Evolutionary conservation across 768 basidiomycete species (phyloP).

Genomic region (Chalciporus chontae): DNA sequence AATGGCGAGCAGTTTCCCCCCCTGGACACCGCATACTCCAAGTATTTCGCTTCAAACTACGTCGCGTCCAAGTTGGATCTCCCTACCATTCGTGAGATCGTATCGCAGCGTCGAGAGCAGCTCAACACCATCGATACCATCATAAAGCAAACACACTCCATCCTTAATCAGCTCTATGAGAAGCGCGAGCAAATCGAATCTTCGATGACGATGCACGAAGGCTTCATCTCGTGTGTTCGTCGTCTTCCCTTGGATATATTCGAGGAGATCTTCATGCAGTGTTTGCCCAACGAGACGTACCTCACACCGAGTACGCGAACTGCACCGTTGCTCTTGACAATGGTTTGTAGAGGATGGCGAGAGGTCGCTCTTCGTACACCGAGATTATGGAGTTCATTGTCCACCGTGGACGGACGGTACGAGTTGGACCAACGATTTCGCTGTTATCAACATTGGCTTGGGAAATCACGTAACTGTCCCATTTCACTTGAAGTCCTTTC

Average conservation of each 20-base stretch:
- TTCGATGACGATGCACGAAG: slow-evolving; percentile 9
- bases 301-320: slow-evolving; percentile 13
- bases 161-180: background rate
- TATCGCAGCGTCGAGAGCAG: too few species aligned
- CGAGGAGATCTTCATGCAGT: slow-evolving; percentile 41
- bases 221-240: slow-evolving; percentile 22
- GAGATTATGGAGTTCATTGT: slow-evolving; percentile 43
- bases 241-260: slow-evolving; percentile 41
- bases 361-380: slow-evolving; percentile 34
- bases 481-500: background rate
- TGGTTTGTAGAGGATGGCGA: slow-evolving; percentile 42
- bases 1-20: too few species aligned
- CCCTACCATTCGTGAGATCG: too few species aligned
- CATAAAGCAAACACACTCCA: background rate
- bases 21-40: too few species aligned
- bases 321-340: slow-evolving; percentile 35
- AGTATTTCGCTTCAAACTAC: too few species aligned
- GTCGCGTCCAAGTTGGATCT: too few species aligned
- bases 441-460: background rate
- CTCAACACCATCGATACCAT: background rate
- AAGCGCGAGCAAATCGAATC: background rate
- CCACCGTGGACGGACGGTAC: background rate
- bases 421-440: background rate
- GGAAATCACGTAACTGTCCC: background rate
- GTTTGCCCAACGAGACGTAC: slow-evolving; percentile 20